Percentiles rank a stretch among this genome's conserved stretches.
These are phyloP conservation scores for Pseudogymnoascus sp. DNA, from an alignment of 2,329 filamentous ascomycete species.

Conservation along the genomic window DNA sequence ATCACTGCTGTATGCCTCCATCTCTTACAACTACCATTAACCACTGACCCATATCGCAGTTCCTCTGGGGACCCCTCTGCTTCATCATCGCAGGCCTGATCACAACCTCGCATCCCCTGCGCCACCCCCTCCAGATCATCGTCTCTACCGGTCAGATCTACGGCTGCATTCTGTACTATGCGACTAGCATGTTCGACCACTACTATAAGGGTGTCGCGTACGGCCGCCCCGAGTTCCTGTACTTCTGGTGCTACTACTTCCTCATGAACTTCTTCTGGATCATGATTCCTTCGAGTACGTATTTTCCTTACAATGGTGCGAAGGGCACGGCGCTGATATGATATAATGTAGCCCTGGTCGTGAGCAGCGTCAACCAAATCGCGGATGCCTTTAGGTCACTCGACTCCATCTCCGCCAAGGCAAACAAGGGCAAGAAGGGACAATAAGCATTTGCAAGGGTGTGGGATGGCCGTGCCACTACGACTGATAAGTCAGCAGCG, in stretches of 20 bases:
- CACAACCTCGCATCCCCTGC: slow-evolving; percentile 33
- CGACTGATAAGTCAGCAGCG: neutral
- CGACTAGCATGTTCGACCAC: slow-evolving; percentile 46
- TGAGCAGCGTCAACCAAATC: slow-evolving; percentile 29
- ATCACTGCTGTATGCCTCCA: slow-evolving; percentile 36
- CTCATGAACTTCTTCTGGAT: slow-evolving; percentile 56
- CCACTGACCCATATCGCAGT: slow-evolving; percentile 25
- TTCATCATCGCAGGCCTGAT: slow-evolving; percentile 41
- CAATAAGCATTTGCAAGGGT: neutral
- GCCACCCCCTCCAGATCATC: slow-evolving; percentile 42
- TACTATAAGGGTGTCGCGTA: slow-evolving; percentile 40
- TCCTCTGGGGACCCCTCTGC: slow-evolving; percentile 52
- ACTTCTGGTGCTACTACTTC: slow-evolving; percentile 57
- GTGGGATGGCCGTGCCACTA: neutral
- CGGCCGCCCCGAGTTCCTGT: slow-evolving; percentile 50
- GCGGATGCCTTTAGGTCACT: slow-evolving; percentile 30
- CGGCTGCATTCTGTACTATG: slow-evolving; percentile 55
- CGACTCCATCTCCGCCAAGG: slow-evolving; percentile 15
- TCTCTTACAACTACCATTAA: neutral
- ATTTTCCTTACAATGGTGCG: slow-evolving; percentile 12
- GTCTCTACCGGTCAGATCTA: slow-evolving; percentile 33
- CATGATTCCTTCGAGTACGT: slow-evolving; percentile 45
- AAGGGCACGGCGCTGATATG: neutral
- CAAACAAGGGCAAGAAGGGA: neutral
- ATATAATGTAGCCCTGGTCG: slow-evolving; percentile 28